Base-by-base conservation (phyloP, 768 basidiomycete genomes). In the Boletus reticulatus region DNA sequence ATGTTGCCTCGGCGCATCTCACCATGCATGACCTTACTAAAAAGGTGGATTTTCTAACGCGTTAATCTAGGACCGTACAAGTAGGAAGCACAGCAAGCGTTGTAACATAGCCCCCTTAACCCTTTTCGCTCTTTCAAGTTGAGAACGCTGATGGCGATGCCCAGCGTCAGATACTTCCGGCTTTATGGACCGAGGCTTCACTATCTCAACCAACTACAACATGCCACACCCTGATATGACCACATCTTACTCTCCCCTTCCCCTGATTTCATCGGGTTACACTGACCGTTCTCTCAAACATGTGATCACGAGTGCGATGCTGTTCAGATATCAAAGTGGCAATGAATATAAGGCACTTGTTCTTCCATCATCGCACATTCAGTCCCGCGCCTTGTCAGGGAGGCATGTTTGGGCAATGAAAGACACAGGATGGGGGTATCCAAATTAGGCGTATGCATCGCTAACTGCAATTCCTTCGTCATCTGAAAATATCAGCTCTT, bases 101-200 rank as follows among this genome's bases (percentile, higher is more conserved):
- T 20, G 48, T 67, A 48, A 57, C 29, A 32, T 56, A 53, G 14
- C 14, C 14, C 34, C 13, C 31, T 39, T 22, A 22, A 36, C 19
- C 42, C 31, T 22, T 38, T 44, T 45, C 34, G 34, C 13, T 43
- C 48, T 43, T 48, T 38, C 34, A 34, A 43, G 16, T 44, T 27
- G 12, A 22, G 16, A 17, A 27, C 4, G 4, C 22, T 6, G 16
- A 20, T 8, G 4, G 43, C 6, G n/a, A 31, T 27, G 13, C 20
- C 13, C 34, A 14, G 29, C 12, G 13, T 20, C 4, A 39, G 14
- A 19, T 19, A 6, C 13, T 4, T 12, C 3, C 9, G 14, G 29
- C 14, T 34, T 36, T 22, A 20, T 36, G 27, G 20, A 56, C 36
- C n/a, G 19, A 11, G 29, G 13, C 27, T 27, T 27, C 27, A 8